phyloP scores from a whole-genome alignment of 768 basidiomycete genomes.

The Tremella yokohamensis region DNA sequence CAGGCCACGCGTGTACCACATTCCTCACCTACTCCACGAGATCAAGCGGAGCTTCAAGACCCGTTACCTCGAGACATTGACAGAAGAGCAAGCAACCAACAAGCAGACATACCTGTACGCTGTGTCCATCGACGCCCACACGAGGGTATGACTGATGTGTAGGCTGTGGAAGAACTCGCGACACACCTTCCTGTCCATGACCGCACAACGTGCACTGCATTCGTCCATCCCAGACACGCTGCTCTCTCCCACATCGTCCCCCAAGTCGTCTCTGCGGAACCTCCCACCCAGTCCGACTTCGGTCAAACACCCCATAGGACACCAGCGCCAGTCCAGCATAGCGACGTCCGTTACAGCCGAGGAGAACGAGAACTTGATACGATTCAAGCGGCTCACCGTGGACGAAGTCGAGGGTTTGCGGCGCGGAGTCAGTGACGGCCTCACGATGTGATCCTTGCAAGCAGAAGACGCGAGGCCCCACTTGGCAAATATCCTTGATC shows the following conservation, averaged over 20 bases:
- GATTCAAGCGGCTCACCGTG: conserved; percentile 23
- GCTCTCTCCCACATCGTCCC: conserved; percentile 10
- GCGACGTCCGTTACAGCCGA: conserved; percentile 2
- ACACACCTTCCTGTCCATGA: conserved; percentile 41
- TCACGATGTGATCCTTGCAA: background rate
- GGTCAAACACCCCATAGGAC: too few relatives aligned
- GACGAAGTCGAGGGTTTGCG: conserved; percentile 21
- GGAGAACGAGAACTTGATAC: conserved; percentile 17
- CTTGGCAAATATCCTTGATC: too few relatives aligned
- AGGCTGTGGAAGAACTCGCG: conserved; percentile 41
- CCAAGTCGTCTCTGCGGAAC: conserved; percentile 7
- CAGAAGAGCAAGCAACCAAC: conserved; percentile 38
- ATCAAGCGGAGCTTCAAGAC: conserved; percentile 36
- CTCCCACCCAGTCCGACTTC: background rate
- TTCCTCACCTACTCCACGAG: conserved; percentile 32
- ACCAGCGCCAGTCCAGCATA: too few relatives aligned
- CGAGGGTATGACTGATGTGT: background rate
- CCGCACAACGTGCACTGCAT: conserved; percentile 28
- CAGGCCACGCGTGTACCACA: conserved; percentile 37
- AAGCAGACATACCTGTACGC: conserved; percentile 44
- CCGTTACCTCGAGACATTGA: conserved; percentile 16
- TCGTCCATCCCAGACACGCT: conserved; percentile 19
- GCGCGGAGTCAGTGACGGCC: conserved; percentile 18
- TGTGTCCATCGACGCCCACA: background rate
- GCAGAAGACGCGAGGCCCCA: too few relatives aligned